These are phyloP conservation scores for Cyberlindnera veronae DNA, from an alignment of 805 yeast genomes.

Conservation along the genomic window DNA sequence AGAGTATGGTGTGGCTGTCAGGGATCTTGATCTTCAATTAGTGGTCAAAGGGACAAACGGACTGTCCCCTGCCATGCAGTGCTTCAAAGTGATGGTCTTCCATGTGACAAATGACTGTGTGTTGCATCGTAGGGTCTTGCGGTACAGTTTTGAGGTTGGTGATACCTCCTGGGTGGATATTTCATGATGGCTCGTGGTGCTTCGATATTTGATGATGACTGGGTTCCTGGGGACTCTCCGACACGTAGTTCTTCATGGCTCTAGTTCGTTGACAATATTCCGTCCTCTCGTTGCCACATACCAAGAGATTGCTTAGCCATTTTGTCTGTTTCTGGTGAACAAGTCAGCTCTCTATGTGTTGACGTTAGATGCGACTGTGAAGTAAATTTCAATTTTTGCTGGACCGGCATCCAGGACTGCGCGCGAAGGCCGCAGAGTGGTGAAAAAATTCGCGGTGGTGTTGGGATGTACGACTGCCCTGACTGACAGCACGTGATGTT, in stretches of 20 bases:
- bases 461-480: conserved; percentile 1
- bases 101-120: too few relatives aligned
- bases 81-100: too few relatives aligned
- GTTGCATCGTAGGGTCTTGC: too few relatives aligned
- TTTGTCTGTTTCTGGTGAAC: conserved; percentile 24
- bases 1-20: too few relatives aligned
- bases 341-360: conserved; percentile 1
- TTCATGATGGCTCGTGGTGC: too few relatives aligned
- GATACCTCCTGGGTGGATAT: too few relatives aligned
- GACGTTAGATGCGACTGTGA: conserved; percentile 9
- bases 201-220: neutral
- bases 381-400: conserved; percentile 22
- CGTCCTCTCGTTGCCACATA: conserved; percentile 29
- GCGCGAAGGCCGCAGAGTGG: conserved; percentile 2
- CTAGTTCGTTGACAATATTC: conserved; percentile 1
- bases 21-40: too few relatives aligned
- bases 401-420: neutral
- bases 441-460: conserved; percentile 4
- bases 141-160: neutral
- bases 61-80: too few relatives aligned
- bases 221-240: neutral
- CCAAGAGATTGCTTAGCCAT: conserved; percentile 52
- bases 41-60: too few relatives aligned
- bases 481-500: neutral
- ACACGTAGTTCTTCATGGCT: neutral